Evolutionary conservation across 2,329 filamentous ascomycete genomes (phyloP).

Genomic region (Stagonosporopsis rhizophila): DNA sequence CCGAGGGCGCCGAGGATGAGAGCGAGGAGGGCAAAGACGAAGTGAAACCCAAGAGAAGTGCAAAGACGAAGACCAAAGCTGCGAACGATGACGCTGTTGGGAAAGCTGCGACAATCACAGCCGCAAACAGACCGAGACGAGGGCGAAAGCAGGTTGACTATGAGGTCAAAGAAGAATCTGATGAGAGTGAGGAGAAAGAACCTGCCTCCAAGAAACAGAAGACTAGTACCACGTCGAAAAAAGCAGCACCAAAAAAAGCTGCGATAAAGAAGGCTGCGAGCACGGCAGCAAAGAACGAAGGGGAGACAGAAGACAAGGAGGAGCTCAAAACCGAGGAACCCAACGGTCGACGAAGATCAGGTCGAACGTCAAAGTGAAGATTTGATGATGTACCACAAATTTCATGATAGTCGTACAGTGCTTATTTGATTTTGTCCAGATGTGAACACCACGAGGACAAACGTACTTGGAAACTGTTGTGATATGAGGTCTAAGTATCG

Average conservation of each 20-base stretch:
- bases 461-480: not conserved
- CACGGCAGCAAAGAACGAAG: slow-evolving; percentile 22
- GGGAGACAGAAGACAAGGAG: slow-evolving; percentile 9
- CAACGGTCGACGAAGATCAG: slow-evolving; percentile 32
- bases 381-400: not conserved
- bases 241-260: not conserved
- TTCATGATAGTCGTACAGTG: not conserved
- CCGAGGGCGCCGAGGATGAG: slow-evolving; percentile 40
- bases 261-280: slow-evolving; percentile 4
- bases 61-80: slow-evolving; percentile 42
- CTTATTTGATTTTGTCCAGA: not conserved
- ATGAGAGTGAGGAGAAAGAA: slow-evolving; percentile 38
- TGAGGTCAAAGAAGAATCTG: slow-evolving; percentile 25
- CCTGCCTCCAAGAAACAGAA: slow-evolving; percentile 37
- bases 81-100: slow-evolving; percentile 15
- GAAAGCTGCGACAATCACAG: slow-evolving; percentile 6
- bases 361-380: slow-evolving; percentile 27
- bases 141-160: slow-evolving; percentile 31
- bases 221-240: slow-evolving; percentile 6
- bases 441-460: too few species aligned
- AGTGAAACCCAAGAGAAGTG: slow-evolving; percentile 40
- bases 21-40: slow-evolving; percentile 31
- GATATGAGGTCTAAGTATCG: too few species aligned
- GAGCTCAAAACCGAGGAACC: slow-evolving; percentile 25
- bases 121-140: slow-evolving; percentile 23